A percentile compares a stretch with the other conserved stretches of the same genome.
phyloP scores from a whole-genome alignment of 1,139 yeast genomes.

The Oligophagozyma castellii region DNA sequence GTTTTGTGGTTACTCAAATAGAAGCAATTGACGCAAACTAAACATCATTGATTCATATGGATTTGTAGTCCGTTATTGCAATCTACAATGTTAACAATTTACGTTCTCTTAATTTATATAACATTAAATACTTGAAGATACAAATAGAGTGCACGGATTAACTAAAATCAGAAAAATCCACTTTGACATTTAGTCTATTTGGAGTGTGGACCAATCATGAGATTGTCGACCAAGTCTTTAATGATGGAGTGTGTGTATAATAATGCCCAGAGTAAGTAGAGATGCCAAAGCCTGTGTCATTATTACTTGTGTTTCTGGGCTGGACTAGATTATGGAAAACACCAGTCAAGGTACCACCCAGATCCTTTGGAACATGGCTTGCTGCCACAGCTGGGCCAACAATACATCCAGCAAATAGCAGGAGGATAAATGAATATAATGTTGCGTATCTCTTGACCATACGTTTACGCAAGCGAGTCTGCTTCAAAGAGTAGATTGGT shows the following conservation, averaged over 20 bases:
- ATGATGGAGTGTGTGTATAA: slow-evolving; percentile 41
- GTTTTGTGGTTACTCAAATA: no score
- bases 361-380: slow-evolving; percentile 24
- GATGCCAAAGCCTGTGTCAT: slow-evolving; percentile 62
- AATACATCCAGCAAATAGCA: slow-evolving; percentile 60
- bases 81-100: no score
- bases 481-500: slow-evolving; percentile 94
- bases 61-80: no score
- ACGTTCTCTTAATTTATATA: no score
- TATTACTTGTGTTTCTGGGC: slow-evolving; percentile 68
- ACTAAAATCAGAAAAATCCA: no score
- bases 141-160: no score
- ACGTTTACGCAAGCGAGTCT: slow-evolving; percentile 94
- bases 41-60: no score
- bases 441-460: slow-evolving; percentile 93
- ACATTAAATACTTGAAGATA: no score
- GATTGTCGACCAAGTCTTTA: slow-evolving; percentile 50
- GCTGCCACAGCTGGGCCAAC: slow-evolving; percentile 88
- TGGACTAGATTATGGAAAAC: slow-evolving; percentile 68
- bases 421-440: slow-evolving; percentile 58
- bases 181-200: no score
- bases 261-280: slow-evolving; percentile 39
- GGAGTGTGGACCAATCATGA: slow-evolving; percentile 35
- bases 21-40: no score
- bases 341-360: slow-evolving; percentile 31